phyloP scores from a whole-genome alignment of 768 basidiomycete genomes.

The Tricholoma sp. region DNA sequence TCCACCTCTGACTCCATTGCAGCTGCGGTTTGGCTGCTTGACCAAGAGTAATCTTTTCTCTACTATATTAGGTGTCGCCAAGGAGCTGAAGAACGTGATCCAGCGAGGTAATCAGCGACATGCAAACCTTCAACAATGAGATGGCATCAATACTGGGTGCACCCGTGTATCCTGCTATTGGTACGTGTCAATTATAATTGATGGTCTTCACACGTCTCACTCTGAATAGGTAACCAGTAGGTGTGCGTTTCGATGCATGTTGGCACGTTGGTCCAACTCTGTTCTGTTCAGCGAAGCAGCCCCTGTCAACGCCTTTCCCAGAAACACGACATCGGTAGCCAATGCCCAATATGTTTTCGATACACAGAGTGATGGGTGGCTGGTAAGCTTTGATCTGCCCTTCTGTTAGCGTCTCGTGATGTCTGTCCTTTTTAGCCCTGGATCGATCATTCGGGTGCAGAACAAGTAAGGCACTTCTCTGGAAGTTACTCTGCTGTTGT shows the following conservation, averaged over 20 bases:
- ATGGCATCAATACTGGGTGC: slow-evolving; percentile 33
- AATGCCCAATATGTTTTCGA: slow-evolving; percentile 56
- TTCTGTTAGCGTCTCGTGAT: neutral
- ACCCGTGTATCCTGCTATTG: slow-evolving; percentile 47
- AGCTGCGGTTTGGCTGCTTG: slow-evolving; percentile 49
- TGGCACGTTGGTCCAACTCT: neutral
- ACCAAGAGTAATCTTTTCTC: slow-evolving; percentile 29
- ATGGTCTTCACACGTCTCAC: neutral
- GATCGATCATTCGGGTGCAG: slow-evolving; percentile 38
- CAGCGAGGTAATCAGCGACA: slow-evolving; percentile 40
- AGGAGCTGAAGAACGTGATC: neutral
- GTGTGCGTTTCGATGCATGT: slow-evolving; percentile 11
- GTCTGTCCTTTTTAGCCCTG: slow-evolving; percentile 29
- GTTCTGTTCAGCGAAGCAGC: slow-evolving; percentile 41
- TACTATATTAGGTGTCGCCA: neutral
- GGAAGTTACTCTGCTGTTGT: slow-evolving; percentile 51
- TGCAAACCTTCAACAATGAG: slow-evolving; percentile 42
- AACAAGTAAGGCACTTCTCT: slow-evolving; percentile 40
- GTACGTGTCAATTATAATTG: slow-evolving; percentile 20
- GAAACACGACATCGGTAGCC: slow-evolving; percentile 32
- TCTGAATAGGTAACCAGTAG: slow-evolving; percentile 43
- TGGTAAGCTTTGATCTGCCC: slow-evolving; percentile 23
- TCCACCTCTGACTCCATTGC: neutral
- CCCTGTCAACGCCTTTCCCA: slow-evolving; percentile 56
- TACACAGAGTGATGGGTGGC: slow-evolving; percentile 44